Base-by-base conservation (phyloP, 306 rosid genomes). In the Cucurbita moschata region DNA sequence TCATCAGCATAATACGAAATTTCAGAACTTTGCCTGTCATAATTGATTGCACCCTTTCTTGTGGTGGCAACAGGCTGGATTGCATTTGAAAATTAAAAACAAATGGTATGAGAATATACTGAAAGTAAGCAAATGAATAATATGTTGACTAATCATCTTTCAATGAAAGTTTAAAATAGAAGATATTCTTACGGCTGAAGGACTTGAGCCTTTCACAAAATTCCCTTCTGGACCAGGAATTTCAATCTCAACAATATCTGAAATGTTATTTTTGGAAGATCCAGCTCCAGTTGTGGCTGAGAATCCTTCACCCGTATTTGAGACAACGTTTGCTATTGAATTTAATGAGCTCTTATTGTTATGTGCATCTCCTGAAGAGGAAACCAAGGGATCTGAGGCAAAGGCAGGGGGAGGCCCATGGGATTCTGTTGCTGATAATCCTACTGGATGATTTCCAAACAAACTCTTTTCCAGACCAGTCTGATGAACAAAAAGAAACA, bases 51-150 rank as follows among this genome's bases (percentile, higher is more conserved):
- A 74, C 86, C 87, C 85, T 95, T 95, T 81, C 99, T 87, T 61
- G 99, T 89, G 61, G 97, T 90, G 74, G 99, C 99, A 85, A 89
- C 89, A 75, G 89, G 96, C 99, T 95, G 90, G 80, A 69, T 49
- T 79, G 53, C 65, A 72, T 53, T 52, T 53, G 55, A 30, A 21
- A 49, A 70, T 23, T 44, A 43, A 77, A 50, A 82, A 77, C 19
- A 77, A 79, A 77, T 67, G 44, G 75, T 50, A 52, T 81, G 75
- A 64, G 59, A 74, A 76, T 53, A 61, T 54, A 57, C 53, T 18
- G 54, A 50, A 67, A 51, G 55, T 52, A 75, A 16, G 23, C 43
- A 59, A 76, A 77, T 64, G 56, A 73, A 65, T n/a, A 30, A 38
- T 42, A 62, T 78, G 61, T 71, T 8, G 59, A 50, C 42, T 50